These are phyloP conservation scores for Eucalyptus erythrocorys DNA, from an alignment of 345 rosid species.

Conservation along the genomic window DNA sequence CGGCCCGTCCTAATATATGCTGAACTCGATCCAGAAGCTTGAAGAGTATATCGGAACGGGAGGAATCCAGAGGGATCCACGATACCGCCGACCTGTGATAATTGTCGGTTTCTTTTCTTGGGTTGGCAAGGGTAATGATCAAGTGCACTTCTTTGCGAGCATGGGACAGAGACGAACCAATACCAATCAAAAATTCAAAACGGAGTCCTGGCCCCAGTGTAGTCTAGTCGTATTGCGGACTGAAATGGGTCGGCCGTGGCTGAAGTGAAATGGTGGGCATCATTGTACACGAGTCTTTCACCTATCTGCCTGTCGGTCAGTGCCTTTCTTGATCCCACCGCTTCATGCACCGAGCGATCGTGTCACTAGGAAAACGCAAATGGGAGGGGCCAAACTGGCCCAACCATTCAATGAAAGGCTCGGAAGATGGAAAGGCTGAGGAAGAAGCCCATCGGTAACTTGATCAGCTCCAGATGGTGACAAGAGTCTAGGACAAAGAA, in stretches of 20 bases:
- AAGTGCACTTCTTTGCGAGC: background rate
- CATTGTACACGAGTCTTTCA: background rate
- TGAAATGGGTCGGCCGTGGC: background rate
- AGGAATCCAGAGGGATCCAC: background rate
- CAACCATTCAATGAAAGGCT: background rate
- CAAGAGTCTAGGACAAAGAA: background rate
- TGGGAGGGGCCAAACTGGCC: background rate
- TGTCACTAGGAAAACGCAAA: background rate
- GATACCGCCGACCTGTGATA: background rate
- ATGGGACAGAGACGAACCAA: background rate
- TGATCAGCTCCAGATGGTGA: background rate
- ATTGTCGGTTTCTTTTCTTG: background rate
- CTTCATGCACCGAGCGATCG: background rate
- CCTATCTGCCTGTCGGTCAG: background rate
- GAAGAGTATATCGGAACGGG: background rate
- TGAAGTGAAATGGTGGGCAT: background rate
- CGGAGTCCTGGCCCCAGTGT: background rate
- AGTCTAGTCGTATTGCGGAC: background rate
- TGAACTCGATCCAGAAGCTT: background rate
- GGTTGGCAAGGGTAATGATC: background rate
- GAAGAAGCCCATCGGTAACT: background rate
- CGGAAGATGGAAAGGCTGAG: background rate
- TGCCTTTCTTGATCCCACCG: background rate
- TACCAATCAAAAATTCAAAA: background rate
- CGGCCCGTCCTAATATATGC: background rate